Base-by-base conservation (phyloP, 805 yeast genomes). In the Starmerella davenportii region DNA sequence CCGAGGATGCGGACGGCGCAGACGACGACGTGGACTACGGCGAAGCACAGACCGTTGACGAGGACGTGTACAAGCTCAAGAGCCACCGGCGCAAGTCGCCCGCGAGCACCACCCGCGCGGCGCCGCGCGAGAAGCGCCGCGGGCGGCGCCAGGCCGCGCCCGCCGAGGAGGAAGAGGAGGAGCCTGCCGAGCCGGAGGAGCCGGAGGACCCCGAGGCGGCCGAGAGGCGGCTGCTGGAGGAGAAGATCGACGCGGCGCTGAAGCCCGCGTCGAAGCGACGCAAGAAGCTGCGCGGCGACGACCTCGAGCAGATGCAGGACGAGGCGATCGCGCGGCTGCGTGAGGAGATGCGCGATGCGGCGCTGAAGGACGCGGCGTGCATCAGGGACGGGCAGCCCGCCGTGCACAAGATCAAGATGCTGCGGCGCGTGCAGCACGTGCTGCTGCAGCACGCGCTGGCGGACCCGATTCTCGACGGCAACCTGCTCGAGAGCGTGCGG, bases 241-340 rank as follows among this genome's bases (percentile, higher is more conserved):
- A 74, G 42, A 72, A 68, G 49, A 69, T 90, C 62, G 90, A 78
- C 46, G 72, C 74, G 31, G 76, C 93, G 1, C 59, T 87, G 44
- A 80, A 79, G 56, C 69, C 76, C 17, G 66, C 69, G 16, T 68
- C 69, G 45, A 51, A 49, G 41, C 42, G 40, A 9, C 73, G 78
- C 50, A 72, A 69, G 51, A 66, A 68, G 57, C 72, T 78, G 36
- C 87, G 79, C 51, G 96, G 90, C 50, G 93, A 82, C 53, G 98
- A 90, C 60, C 62, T 90, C 47, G 96, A 92, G 56, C 76, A 82
- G 52, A 78, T 81, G 76, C 92, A 85, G 56, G 99, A 90, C 64
- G 95, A 85, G 54, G 70, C 72, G 43, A 80, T 90, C 46, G 74
- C 81, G 38, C 68, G 69, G 44, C 66, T 90, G 48, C 80, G 92